Percentiles rank a stretch among this genome's conserved stretches.
Conservation (phyloP, 768 basidiomycete species). For the Leccinum olivaceopallidum region DNA sequence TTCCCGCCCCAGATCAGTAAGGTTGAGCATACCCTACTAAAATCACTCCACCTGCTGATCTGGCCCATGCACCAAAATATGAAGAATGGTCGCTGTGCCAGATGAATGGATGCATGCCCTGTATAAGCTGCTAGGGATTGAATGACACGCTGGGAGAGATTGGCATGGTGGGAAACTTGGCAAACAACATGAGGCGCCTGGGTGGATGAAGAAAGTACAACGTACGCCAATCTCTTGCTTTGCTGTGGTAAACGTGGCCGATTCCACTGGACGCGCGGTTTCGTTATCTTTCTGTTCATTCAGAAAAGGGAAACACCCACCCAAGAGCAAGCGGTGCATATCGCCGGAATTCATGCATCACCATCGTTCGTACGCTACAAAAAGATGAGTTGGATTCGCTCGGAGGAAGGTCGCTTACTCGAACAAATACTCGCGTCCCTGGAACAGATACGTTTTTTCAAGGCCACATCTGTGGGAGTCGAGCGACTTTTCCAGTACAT, state of each 20-base stretch:
- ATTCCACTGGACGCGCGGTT: conserved; percentile 38
- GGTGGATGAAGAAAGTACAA: conserved; percentile 17
- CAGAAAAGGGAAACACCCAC: conserved; percentile 37
- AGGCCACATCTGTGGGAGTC: conserved; percentile 65
- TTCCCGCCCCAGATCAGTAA: conserved; percentile 13
- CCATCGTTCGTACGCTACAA: conserved; percentile 63
- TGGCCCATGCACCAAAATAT: conserved; percentile 79
- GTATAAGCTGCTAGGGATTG: conserved; percentile 60
- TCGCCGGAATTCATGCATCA: conserved; percentile 68
- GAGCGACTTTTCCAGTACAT: conserved; percentile 61
- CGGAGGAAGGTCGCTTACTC: conserved; percentile 50
- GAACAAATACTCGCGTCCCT: conserved; percentile 73
- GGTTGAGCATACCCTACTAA: conserved; percentile 5
- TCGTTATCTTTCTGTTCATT: background rate
- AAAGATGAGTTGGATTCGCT: conserved; percentile 5
- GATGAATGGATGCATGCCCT: conserved; percentile 44
- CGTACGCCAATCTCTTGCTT: conserved; percentile 70
- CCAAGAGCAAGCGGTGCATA: conserved; percentile 59
- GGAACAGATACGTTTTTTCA: conserved; percentile 67
- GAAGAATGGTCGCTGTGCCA: conserved; percentile 64
- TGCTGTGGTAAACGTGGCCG: conserved; percentile 49
- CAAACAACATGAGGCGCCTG: conserved; percentile 9
- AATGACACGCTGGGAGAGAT: conserved; percentile 60
- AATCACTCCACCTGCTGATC: conserved; percentile 48
- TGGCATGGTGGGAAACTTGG: conserved; percentile 61